Base-by-base conservation (phyloP, 208 protist species). In the Leishmania aethiopica region DNA sequence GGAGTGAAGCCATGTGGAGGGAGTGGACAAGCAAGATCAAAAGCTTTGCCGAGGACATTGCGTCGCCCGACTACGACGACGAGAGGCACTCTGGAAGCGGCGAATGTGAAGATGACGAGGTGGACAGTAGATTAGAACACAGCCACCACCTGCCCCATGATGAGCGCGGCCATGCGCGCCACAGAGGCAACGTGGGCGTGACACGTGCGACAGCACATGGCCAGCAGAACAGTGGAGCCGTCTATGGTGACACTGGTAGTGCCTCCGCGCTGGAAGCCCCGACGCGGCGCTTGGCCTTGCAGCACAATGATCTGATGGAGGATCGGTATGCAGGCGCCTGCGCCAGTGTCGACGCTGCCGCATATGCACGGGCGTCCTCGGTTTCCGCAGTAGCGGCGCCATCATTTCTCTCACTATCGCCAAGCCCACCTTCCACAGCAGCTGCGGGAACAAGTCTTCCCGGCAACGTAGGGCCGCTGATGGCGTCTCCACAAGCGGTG, bases 41-140 rank as follows among this genome's bases (percentile, higher is more conserved):
- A 76, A 89, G 92, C 53, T 87, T 97, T 40, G 92, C 94, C 8
- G 91, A 91, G 59, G 92, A 95, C 57, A 93, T 97, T 59, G 87
- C 92, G 10, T 82, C 88, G 2, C 94, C 94, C 2, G 86, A 88
- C 22, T 94, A 88, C 83, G 91, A 93, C 6, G 89, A 92, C 15
- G 82, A 90, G 28, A 59, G 64, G 51, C 66, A 53, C 10, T 40
- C 60, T 19, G 40, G 79, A 2, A n/a, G 15, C 13, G 69, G 32
- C 25, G 69, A 66, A 10, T 22, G 47, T 22, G 19, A 42, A 13
- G 57, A 55, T 0, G 57, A 86, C 0, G 49, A 79, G 7, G 42
- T 47, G 28, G n/a, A 62, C n/a, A 28, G 13, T 53, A n/a, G 45
- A 15, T 45, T n/a, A 53, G 28, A 19, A 22, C 42, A 19, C 10